Percentiles rank a stretch among this genome's conserved stretches.
These are phyloP conservation scores for Colletotrichum karsti DNA, from an alignment of 2,329 filamentous ascomycete genomes.

Conservation along the genomic window DNA sequence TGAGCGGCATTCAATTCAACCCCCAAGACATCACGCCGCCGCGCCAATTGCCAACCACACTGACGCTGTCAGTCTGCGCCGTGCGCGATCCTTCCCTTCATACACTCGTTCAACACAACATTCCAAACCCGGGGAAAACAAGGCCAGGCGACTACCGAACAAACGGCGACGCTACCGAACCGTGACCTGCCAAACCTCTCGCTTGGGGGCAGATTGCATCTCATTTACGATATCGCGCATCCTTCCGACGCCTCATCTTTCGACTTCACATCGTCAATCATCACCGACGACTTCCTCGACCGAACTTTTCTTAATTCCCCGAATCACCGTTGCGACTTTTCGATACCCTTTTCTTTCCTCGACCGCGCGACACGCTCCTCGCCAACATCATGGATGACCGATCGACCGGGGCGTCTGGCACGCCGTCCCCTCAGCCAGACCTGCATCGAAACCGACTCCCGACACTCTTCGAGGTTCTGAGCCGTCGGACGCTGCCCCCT, in stretches of 20 bases:
- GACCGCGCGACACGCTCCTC: background rate
- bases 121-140: background rate
- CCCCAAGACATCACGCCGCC: slow-evolving; percentile 17
- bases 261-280: background rate
- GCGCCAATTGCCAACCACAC: slow-evolving; percentile 24
- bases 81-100: slow-evolving; percentile 27
- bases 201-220: slow-evolving; percentile 5
- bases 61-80: slow-evolving; percentile 30
- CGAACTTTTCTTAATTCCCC: background rate
- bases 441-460: slow-evolving; percentile 83
- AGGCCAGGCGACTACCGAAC: slow-evolving; percentile 4
- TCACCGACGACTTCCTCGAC: background rate
- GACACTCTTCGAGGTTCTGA: slow-evolving; percentile 94
- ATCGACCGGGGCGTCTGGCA: slow-evolving; percentile 35
- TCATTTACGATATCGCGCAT: slow-evolving; percentile 16
- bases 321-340: background rate
- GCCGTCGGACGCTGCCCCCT: slow-evolving; percentile 90
- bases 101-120: slow-evolving; percentile 23
- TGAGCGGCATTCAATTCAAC: background rate
- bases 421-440: slow-evolving; percentile 66
- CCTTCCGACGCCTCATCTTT: slow-evolving; percentile 8
- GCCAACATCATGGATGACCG: slow-evolving; percentile 45
- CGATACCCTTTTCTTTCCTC: background rate
- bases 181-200: slow-evolving; percentile 15
- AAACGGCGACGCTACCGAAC: background rate